Evolutionary conservation across 1,284 basidiomycete genomes (phyloP), one percentile per base, ranked within the genome.

Genomic region (Neonothopanus nambi): DNA sequence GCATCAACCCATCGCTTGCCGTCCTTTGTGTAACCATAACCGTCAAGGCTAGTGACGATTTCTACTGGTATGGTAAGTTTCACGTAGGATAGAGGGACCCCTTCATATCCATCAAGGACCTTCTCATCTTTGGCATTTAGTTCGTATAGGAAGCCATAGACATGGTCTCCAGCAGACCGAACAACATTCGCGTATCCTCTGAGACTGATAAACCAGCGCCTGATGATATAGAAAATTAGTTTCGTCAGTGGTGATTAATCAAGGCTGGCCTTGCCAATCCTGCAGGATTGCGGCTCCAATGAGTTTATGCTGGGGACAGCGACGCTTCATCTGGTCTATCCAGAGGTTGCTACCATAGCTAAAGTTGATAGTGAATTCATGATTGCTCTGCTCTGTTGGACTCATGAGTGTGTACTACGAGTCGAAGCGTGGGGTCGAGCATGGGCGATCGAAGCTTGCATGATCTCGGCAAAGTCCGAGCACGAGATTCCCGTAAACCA

Each of bases 301-400:
- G 44, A 68, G 73, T 42, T 61, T 67, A 58, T 64, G 73, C 1
- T 72, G 66, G 15, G 76, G 76, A 50, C 77, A 79, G 18, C 76
- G 67, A 17, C 64, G 59, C 23, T 64, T 62, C 78, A 79, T 79
- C 58, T 78, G 76, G 37, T 77, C 70, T 30, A 67, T 64, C 73
- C 76, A 79, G 18, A 79, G 59, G 51, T 80, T 79, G 61, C 73
- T 76, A 6, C 78, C 77, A 61, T 78, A 80, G 44, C 68, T 76
- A 59, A 78, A 78, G 61, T 78, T 77, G 13, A 71, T 42, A 1
- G 64, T 67, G 23, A 41, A 21, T 40, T 36, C 30, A 33, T 33
- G 30, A 33, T 8, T 33, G 8, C 30, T 8, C 13, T 33, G 30
- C 8, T 33, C 30, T 33, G 30, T 28, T 28, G 26, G 26, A 28